Base-by-base conservation (phyloP, 2,329 filamentous ascomycete genomes). In the Colletotrichum kahawae region DNA sequence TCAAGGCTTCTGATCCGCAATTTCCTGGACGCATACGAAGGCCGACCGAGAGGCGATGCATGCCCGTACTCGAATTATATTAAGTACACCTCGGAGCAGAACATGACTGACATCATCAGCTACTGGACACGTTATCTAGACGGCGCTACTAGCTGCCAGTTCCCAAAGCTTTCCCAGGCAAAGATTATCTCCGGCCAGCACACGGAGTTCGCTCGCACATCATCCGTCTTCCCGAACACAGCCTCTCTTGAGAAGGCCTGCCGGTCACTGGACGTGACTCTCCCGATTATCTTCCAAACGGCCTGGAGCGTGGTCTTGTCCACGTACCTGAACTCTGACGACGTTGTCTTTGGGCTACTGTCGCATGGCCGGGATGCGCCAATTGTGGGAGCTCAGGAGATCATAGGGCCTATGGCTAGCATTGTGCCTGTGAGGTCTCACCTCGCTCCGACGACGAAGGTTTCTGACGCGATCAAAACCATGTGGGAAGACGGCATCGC, bases 251-350 rank as follows among this genome's bases (percentile, higher is more conserved):
- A 56, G 6, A 16, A 29, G 3, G 29, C 54, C 2, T 71, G 54
- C 5, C 36, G 68, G 5, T 43, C 33, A 5, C 51, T 87, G 0
- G 92, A 92, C 18, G 87, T 93, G n/a, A 95, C 94, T 0, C 82
- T 97, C 13, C 95, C 97, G 81, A 92, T 93, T 4, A 90, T 92
- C 3, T 90, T 95, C 0, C 94, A 98, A 81, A 93, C 92, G 3
- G 91, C 94, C 2, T 98, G 96, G 96, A 89, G 93, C 3, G 88
- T 92, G 10, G 80, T 98, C 0, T 86, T 98, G 1, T 88, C 94
- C 0, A 90, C 92, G 0, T 98, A 98, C 79, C 89, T 93, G 14
- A 95, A 95, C 2, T 95, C 98, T 79, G 80, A 85, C 2, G 89
- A 89, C 6, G 92, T 97, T 0, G 92, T 93, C 0, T 98, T 97